Percentiles rank a stretch among this genome's conserved stretches.
phyloP scores from a whole-genome alignment of 192 early-diverging fungal species.

The Phycomyces nitens region DNA sequence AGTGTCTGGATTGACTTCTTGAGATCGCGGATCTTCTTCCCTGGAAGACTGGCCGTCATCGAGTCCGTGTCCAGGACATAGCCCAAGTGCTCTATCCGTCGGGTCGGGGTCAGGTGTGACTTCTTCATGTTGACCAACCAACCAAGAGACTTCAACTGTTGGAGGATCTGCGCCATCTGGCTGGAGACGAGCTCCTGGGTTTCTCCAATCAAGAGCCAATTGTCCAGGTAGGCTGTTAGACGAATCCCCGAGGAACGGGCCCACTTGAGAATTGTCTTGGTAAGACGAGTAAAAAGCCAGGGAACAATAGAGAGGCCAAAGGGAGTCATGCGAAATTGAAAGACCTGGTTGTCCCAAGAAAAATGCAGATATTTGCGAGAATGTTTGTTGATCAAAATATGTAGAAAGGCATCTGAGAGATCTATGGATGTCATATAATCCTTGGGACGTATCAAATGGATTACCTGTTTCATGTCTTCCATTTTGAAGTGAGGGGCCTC shows the following conservation, averaged over 20 bases:
- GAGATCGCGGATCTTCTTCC: constrained; percentile 22
- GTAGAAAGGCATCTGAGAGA: too few relatives aligned
- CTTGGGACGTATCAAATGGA: too few relatives aligned
- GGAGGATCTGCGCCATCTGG: background rate
- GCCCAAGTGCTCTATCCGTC: constrained; percentile 31
- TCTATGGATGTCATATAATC: too few relatives aligned
- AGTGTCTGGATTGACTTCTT: constrained; percentile 22
- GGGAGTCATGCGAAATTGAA: constrained; percentile 19
- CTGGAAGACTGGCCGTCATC: constrained; percentile 24
- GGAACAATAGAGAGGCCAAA: constrained; percentile 12
- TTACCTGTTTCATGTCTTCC: constrained; percentile 24
- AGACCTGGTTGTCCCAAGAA: too few relatives aligned
- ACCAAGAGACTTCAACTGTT: background rate
- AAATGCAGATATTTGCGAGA: too few relatives aligned
- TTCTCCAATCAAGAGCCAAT: background rate
- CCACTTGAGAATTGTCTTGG: constrained; percentile 9
- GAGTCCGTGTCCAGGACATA: constrained; percentile 21
- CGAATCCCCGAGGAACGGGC: background rate
- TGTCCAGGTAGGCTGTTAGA: background rate
- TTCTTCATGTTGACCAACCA: constrained; percentile 24
- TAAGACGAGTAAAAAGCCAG: constrained; percentile 7
- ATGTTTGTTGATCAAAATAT: too few relatives aligned
- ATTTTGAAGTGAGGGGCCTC: constrained; percentile 27
- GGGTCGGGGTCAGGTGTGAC: constrained; percentile 18
- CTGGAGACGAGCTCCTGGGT: background rate